These are phyloP conservation scores for Auriscalpium microsporum DNA, from an alignment of 768 basidiomycete species.

Conservation along the genomic window DNA sequence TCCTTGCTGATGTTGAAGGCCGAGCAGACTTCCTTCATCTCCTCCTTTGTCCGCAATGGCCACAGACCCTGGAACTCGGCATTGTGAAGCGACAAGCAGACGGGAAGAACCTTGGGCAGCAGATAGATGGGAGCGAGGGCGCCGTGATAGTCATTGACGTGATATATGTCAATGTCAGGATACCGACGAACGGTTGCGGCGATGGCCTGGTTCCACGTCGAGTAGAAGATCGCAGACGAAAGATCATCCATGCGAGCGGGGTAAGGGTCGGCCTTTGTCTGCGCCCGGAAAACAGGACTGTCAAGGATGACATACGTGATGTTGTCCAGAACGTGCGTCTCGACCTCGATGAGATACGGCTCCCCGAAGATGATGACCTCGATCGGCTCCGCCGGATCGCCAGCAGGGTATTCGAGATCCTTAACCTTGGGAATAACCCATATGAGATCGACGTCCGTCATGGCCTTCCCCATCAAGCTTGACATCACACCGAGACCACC, in stretches of 20 bases:
- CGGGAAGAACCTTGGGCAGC: conserved; percentile 82
- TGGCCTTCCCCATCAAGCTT: conserved; percentile 93
- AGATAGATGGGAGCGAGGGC: conserved; percentile 87
- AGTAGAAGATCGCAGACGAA: conserved; percentile 94
- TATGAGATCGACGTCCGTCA: conserved; percentile 91
- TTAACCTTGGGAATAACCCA: conserved; percentile 96
- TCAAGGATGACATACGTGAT: conserved; percentile 93
- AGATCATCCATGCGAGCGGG: conserved; percentile 97
- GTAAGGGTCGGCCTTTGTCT: conserved; percentile 93
- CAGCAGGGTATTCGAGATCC: conserved; percentile 86
- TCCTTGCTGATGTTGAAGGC: conserved; percentile 98
- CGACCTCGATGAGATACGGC: conserved; percentile 91
- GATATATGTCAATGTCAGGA: conserved; percentile 89
- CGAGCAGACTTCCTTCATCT: conserved; percentile 97
- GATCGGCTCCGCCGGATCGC: conserved; percentile 87
- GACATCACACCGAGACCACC: conserved; percentile 98
- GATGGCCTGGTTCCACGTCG: conserved; percentile 96
- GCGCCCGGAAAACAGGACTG: conserved; percentile 92
- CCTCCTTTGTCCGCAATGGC: conserved; percentile 93
- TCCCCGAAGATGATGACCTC: conserved; percentile 97
- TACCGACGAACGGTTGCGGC: conserved; percentile 81
- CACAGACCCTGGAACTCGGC: conserved; percentile 97
- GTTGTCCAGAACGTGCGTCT: conserved; percentile 88
- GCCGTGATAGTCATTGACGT: conserved; percentile 93
- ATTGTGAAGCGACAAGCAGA: conserved; percentile 90